Base-by-base conservation (phyloP, 768 basidiomycete species). In the Boletus huronensis region DNA sequence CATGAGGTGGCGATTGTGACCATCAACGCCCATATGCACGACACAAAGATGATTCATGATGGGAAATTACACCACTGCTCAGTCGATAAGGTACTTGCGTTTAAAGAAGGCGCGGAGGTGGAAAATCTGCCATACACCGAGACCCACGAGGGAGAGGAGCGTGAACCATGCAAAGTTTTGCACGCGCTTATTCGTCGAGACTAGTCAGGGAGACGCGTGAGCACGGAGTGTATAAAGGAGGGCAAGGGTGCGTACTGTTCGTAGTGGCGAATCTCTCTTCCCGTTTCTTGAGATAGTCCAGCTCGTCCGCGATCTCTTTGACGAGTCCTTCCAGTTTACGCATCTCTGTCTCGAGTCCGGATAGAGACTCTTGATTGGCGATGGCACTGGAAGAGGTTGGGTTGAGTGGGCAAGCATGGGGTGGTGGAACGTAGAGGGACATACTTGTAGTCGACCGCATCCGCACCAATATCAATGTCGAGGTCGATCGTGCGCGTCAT, bases 361-460 rank as follows among this genome's bases (percentile, higher is more conserved):
- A 97, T 0, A 98, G 78, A 1, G 92, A 94, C 70, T 99, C 97
- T 70, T 98, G 95, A 74, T 97, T 98, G 10, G 97, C 97, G 70
- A 98, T 99, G 25, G 97, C 97, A 64, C 94, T 97, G 65, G 21
- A 52, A 58, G 55, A 21, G 38, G 31, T 36, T 17, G 44, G 55
- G 29, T 57, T 42, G 31, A 52, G 38, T 39, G 52, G 11, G 34
- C 1, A 16, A 25, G 40, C 3, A 3, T 1, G 26, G 10, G 8
- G 16, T 17, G 17, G 5, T 0, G 14, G 16, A 41, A 11, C 5
- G 21, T 25, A 6, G 48, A 39, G n/a, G 35, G 10, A 75, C 88
- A 59, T 65, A 96, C 94, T 99, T 98, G 81, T 98, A 98, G 74
- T 99, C 97, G 35, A 98, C 88, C 2, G 97, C 97, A 64, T 98